Conservation (phyloP, 495 filamentous ascomycete species). For the Xylaria palmicola region DNA sequence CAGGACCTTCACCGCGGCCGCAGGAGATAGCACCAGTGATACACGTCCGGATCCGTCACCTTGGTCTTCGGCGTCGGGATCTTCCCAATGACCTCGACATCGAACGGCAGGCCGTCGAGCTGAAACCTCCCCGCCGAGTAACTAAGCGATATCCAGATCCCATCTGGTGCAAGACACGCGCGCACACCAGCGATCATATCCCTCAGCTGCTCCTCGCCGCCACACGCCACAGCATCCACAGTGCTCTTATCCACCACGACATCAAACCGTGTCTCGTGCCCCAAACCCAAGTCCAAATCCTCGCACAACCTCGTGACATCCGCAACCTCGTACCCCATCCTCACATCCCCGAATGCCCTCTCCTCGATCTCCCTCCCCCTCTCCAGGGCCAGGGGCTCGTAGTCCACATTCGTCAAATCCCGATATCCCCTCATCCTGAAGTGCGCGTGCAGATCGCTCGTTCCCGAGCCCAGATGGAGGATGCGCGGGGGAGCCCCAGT, state of each 20-base stretch:
- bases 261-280: conserved; percentile 24
- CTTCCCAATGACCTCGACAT: conserved; percentile 32
- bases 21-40: conserved; percentile 37
- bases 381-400: conserved; percentile 40
- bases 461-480: conserved; percentile 42
- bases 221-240: conserved; percentile 41
- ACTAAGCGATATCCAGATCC: conserved; percentile 43
- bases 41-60: conserved; percentile 39
- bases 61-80: conserved; percentile 34
- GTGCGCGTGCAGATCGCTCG: conserved; percentile 41
- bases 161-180: conserved; percentile 24
- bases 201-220: conserved; percentile 26
- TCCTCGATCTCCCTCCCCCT: conserved; percentile 33
- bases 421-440: conserved; percentile 30
- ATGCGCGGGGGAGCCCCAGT: too few species aligned
- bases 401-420: conserved; percentile 44
- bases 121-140: conserved; percentile 38
- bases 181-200: conserved; percentile 30
- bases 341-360: conserved; percentile 33
- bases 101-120: conserved; percentile 27
- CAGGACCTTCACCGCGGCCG: conserved; percentile 29
- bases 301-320: conserved; percentile 35
- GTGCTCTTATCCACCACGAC: conserved; percentile 45
- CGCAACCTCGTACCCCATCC: conserved; percentile 34
- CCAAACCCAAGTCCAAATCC: too few species aligned